Conservation (phyloP, 768 basidiomycete genomes). For the Lepiota venenata region DNA sequence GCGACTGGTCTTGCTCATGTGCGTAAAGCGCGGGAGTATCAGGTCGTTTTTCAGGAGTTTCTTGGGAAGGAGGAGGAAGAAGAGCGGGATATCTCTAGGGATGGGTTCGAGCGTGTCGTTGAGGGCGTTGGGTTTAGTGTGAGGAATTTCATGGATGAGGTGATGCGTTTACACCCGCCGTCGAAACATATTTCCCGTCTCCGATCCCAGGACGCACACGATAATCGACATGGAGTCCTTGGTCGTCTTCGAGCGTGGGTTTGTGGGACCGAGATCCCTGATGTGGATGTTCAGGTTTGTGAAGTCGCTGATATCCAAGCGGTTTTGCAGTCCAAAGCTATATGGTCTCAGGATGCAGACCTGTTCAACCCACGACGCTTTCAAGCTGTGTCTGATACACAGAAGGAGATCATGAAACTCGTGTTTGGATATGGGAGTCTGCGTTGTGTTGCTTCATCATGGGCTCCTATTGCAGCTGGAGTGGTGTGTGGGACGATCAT, state of each 20-base stretch:
- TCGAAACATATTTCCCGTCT: conserved; percentile 41
- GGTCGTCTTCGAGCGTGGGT: neutral
- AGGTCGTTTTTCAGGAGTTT: conserved; percentile 25
- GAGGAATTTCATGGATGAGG: conserved; percentile 37
- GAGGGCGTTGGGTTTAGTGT: conserved; percentile 23
- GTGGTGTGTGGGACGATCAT: conserved; percentile 42
- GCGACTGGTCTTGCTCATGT: conserved; percentile 40
- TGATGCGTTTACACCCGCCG: conserved; percentile 49
- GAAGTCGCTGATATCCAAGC: conserved; percentile 33
- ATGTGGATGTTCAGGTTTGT: neutral
- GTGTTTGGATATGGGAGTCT: conserved; percentile 50
- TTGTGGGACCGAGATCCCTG: neutral
- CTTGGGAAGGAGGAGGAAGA: conserved; percentile 27
- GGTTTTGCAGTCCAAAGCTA: conserved; percentile 26
- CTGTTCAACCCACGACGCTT: conserved; percentile 38
- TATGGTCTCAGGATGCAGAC: conserved; percentile 34
- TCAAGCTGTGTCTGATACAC: conserved; percentile 16
- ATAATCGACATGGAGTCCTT: neutral
- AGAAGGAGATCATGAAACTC: conserved; percentile 19
- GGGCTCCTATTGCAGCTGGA: conserved; percentile 51
- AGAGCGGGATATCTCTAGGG: conserved; percentile 19
- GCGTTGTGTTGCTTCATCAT: conserved; percentile 42
- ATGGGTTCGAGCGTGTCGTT: conserved; percentile 24
- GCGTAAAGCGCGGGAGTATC: conserved; percentile 19
- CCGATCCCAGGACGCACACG: conserved; percentile 1